Percentiles rank a stretch among this genome's conserved stretches.
Evolutionary conservation across 1,139 yeast species (phyloP).

Genomic region (Nadsonia starkeyi-henricii): DNA sequence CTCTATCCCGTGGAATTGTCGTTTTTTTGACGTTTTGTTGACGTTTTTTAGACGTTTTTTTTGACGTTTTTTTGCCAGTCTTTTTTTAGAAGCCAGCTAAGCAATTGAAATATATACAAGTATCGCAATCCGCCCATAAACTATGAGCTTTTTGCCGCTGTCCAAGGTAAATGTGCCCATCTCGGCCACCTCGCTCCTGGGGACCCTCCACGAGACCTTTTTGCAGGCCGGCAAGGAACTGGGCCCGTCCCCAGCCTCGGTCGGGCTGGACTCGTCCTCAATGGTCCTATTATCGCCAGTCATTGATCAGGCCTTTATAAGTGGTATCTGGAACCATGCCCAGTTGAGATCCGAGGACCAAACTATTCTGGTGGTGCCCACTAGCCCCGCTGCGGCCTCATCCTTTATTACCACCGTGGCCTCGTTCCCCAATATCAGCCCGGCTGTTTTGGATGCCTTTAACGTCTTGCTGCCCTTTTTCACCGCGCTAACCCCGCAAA

Average conservation of each 20-base stretch:
- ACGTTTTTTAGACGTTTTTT: too few relatives aligned
- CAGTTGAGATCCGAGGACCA: conserved; percentile 28
- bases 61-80: too few relatives aligned
- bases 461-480: conserved; percentile 27
- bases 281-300: conserved; percentile 18
- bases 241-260: conserved; percentile 17
- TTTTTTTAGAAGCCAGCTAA: too few relatives aligned
- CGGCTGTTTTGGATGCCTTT: conserved; percentile 23
- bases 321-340: conserved; percentile 28
- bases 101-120: too few relatives aligned
- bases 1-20: too few relatives aligned
- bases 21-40: too few relatives aligned
- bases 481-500: conserved; percentile 25
- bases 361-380: conserved; percentile 23
- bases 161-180: conserved; percentile 18
- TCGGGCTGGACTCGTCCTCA: conserved; percentile 23
- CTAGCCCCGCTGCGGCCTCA: conserved; percentile 20
- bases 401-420: conserved; percentile 21
- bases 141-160: conserved; percentile 20
- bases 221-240: conserved; percentile 7
- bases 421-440: conserved; percentile 24
- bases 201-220: conserved; percentile 21
- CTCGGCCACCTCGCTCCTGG: conserved; percentile 24
- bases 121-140: conserved; percentile 4
- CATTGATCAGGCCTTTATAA: conserved; percentile 22